Base-by-base conservation (phyloP, 2,329 filamentous ascomycete genomes). In the Microdochium trichocladiopsis region DNA sequence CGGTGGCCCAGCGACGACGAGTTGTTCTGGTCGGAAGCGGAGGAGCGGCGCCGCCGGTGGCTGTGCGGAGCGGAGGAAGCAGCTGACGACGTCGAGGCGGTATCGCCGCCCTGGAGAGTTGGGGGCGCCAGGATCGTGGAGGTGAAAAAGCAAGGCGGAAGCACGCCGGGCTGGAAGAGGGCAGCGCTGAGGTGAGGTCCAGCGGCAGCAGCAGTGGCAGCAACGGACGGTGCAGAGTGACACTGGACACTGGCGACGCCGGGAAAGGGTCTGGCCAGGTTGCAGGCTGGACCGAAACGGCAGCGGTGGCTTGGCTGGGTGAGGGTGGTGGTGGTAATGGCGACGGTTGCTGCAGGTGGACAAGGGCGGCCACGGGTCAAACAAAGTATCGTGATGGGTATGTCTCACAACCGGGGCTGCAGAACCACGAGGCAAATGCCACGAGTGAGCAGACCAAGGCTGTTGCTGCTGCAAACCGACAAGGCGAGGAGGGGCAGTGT, bases 111-210 rank as follows among this genome's bases (percentile, higher is more conserved):
- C 56, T 65, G 64, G 58, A 69, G 66, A 57, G 69, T 73, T 70
- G 71, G 66, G 60, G 74, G 71, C 70, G 76, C 78, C 79, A 83
- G 75, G 60, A 70, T 77, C 62, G 63, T 49, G 45, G 69, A 59
- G 56, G 59, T 58, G 50, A n/a, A 45, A 22, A 45, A 45, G 41
- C 41, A 22, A 45, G 12, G 18, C 41, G 41, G 41, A 9, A 18
- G 4, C 11, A 5, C 14, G 41, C 41, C 41, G 18, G 41, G 4
- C 14, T 22, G 18, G 18, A 37, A 16, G 18, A n/a, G 14, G 5
- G 33, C 33, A 16, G 33, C 33, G 33, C 33, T 16, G 14, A 37
- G 55, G 54, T 52, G 57, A 55, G 55, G 57, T 54, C 50, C 53
- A 55, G 51, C 51, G 48, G 57, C 55, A 53, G 49, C 48, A 55